Base-by-base conservation (phyloP, 495 filamentous ascomycete species). In the Penicillium paradoxum region DNA sequence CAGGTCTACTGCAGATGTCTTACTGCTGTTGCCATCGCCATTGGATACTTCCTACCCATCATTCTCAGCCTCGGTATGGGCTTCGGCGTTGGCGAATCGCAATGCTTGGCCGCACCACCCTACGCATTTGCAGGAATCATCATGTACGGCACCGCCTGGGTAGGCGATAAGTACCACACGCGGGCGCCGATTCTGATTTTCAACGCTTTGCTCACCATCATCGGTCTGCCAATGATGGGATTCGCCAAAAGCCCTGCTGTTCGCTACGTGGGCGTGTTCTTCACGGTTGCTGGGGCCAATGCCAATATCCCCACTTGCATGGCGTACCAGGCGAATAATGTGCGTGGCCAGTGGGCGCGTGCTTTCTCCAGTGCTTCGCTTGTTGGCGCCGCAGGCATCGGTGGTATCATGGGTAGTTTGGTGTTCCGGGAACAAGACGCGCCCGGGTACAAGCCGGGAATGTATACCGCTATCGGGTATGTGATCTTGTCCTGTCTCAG, bases 31-130 rank as follows among this genome's bases (percentile, higher is more conserved):
- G 73, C 79, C 19, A 85, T 86, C 59, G 78, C 83, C 11, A 80
- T 86, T 34, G 81, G 82, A 33, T 86, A 84, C 69, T 87, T 86
- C 70, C 66, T 87, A 14, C 84, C 84, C 22, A 77, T 85, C 58
- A 86, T 87, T 62, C 77, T 87, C 13, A 53, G 61, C 5, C 58
- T 63, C 2, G 78, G 77, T 46, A 79, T 88, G 76, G 76, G 77
- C 27, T 88, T 83, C 71, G 64, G 55, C 56, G 66, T 80, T 33
- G 83, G 67, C 11, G 64, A 63, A 15, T 56, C 83, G 0, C 83
- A 86, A 67, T 87, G 83, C 60, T 74, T 88, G 1, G 71, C 80
- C 30, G 83, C 83, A 0, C 85, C 85, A 1, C 83, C 83, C 3
- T 86, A 83, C 62, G 81, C 57, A 6, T 68, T 82, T 13, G 82